Percentiles rank a stretch among this genome's conserved stretches.
Evolutionary conservation across 2,329 filamentous ascomycete genomes (phyloP).

Genomic region (Penicillium olsonii): DNA sequence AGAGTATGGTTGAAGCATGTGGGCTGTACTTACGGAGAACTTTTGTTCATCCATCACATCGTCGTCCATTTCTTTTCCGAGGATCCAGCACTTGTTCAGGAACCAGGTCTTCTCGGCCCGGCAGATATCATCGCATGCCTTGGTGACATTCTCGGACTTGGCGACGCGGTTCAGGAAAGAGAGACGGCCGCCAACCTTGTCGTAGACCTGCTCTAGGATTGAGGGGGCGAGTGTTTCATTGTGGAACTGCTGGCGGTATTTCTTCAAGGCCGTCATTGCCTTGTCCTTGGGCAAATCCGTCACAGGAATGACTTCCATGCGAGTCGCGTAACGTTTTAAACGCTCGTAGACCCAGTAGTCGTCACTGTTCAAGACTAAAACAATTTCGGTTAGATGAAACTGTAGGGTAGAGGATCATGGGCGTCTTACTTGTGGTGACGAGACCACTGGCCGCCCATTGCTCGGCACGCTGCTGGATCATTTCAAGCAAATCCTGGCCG

Average conservation of each 20-base stretch:
- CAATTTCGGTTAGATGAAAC: neutral
- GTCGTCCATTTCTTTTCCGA: conserved; percentile 81
- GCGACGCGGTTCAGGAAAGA: conserved; percentile 88
- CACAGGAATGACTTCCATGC: conserved; percentile 91
- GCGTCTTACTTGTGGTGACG: conserved; percentile 63
- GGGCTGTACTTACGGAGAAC: conserved; percentile 68
- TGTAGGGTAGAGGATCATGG: neutral
- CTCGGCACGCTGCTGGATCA: conserved; percentile 93
- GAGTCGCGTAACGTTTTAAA: conserved; percentile 85
- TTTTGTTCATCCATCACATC: conserved; percentile 99
- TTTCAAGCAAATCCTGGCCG: conserved; percentile 87
- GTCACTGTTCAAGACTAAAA: conserved; percentile 82
- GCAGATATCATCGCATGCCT: conserved; percentile 72
- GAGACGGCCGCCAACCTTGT: conserved; percentile 81
- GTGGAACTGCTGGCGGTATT: conserved; percentile 80
- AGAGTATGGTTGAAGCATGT: no score
- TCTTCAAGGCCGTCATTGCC: conserved; percentile 73
- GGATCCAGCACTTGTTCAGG: conserved; percentile 75
- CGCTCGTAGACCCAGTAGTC: conserved; percentile 99
- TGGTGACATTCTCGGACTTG: conserved; percentile 78
- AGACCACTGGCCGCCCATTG: conserved; percentile 93
- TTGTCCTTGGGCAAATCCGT: conserved; percentile 76
- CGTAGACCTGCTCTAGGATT: conserved; percentile 75
- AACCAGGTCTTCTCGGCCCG: conserved; percentile 76
- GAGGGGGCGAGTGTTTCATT: conserved; percentile 55